A percentile compares a stretch with the other conserved stretches of the same genome.
These are phyloP conservation scores for Capsicum baccatum DNA, from an alignment of 257 asterid species.

Conservation along the genomic window DNA sequence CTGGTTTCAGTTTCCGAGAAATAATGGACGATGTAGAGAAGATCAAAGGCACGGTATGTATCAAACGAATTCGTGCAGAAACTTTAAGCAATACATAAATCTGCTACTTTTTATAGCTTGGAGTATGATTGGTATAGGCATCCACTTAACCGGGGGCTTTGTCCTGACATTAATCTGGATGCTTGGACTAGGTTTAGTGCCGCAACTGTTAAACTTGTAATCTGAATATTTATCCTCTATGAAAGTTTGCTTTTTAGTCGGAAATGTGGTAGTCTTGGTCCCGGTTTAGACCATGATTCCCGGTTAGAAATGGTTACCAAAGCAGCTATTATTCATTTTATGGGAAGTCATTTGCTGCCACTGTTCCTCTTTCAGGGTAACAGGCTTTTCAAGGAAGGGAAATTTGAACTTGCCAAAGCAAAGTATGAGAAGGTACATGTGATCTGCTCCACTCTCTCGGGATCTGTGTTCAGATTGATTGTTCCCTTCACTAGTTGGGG, in stretches of 20 bases:
- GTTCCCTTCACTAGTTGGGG: background rate
- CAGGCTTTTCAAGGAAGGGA: conserved; percentile 95
- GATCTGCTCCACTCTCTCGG: conserved; percentile 21
- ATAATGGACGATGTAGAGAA: conserved; percentile 98
- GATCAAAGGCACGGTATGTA: conserved; percentile 98
- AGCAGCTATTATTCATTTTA: background rate
- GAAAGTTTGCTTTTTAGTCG: conserved; percentile 25
- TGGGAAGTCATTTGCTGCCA: conserved; percentile 26
- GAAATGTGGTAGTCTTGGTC: background rate
- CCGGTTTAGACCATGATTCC: background rate
- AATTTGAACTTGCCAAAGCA: conserved; percentile 93
- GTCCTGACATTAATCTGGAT: background rate
- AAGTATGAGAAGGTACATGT: conserved; percentile 87
- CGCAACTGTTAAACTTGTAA: background rate
- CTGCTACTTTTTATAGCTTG: conserved; percentile 12
- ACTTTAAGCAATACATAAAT: background rate
- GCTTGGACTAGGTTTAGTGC: conserved; percentile 18
- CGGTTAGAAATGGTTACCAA: background rate
- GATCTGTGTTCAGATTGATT: background rate
- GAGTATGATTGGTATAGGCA: background rate
- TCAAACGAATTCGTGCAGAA: conserved; percentile 33
- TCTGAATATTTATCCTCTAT: background rate
- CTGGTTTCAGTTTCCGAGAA: conserved; percentile 86
- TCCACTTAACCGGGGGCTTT: background rate
- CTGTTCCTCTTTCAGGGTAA: conserved; percentile 78